Conservation (phyloP, 2,329 filamentous ascomycete species). For the Scedosporium apiospermum region DNA sequence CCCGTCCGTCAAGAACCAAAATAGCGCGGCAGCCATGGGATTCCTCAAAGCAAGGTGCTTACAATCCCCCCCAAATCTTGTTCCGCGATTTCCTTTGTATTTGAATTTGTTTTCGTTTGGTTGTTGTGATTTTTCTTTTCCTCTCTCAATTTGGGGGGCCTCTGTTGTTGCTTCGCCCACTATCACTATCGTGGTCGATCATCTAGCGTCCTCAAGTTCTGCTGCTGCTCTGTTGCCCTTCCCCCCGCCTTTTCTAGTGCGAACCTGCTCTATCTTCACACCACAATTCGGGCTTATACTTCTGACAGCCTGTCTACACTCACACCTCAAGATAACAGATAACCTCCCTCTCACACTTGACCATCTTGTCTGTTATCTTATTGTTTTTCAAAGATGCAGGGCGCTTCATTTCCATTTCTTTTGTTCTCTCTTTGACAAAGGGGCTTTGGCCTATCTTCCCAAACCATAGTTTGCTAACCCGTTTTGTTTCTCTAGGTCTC, state of each 20-base stretch:
- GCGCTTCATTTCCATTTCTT: neutral
- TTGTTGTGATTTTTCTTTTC: constrained; percentile 5
- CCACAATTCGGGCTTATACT: neutral
- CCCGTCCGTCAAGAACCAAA: neutral
- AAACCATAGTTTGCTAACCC: constrained; percentile 10
- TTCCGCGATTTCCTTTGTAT: constrained; percentile 6
- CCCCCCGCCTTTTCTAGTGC: neutral
- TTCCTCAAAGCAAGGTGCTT: constrained; percentile 7
- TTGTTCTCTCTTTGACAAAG: neutral
- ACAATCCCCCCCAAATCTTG: neutral
- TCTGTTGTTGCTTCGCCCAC: neutral
- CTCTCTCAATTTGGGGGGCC: neutral
- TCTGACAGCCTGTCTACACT: neutral
- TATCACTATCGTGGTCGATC: neutral
- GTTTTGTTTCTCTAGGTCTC: constrained; percentile 32
- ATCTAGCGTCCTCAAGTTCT: neutral
- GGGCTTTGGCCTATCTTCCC: neutral
- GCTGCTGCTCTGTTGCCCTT: neutral
- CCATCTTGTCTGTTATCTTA: neutral
- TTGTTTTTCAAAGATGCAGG: neutral
- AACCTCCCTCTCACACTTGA: neutral
- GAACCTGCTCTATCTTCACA: neutral
- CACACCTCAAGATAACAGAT: no score
- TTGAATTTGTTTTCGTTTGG: constrained; percentile 2
- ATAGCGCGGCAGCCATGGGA: neutral